Evolutionary conservation across 2,329 filamentous ascomycete genomes (phyloP), one percentile per base, ranked within the genome.

Genomic region (Tolypocladium endophyticum): DNA sequence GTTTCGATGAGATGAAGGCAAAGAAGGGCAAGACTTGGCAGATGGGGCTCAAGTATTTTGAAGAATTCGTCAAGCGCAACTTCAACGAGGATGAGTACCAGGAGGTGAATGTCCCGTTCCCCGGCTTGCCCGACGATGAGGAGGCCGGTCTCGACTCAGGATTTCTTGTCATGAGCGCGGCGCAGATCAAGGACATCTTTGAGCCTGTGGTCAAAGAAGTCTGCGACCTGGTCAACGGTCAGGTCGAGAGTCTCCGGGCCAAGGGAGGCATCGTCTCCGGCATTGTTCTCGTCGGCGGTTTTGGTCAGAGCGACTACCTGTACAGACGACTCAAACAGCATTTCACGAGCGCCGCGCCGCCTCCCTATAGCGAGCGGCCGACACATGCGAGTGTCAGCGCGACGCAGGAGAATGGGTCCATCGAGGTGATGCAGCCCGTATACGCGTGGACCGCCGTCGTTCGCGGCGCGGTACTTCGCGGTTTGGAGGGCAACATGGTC

Each of bases 391-490:
- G 77, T 59, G 76, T 73, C 11, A 74, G 68, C 16, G 72, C 79
- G 2, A 68, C 79, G 30, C 73, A 77, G 36, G 78, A 81, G 56
- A 75, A 78, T 39, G 79, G 79, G 5, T 84, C 82, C 1, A 86
- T 92, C 45, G 87, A 92, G 72, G 87, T 92, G 35, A 89, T 92
- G 82, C 89, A 93, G 72, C 88, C 88, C 0, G 81, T 92, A 58
- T 89, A 92, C 69, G 88, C 89, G 1, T 92, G 89, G 88, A 92
- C 88, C 9, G 88, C 88, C 0, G 88, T 92, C 2, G 88, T 92
- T 6, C 79, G 89, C 61, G 89, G 89, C 8, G 89, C 89, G 0
- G 89, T 92, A 11, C 73, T 92, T 58, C 78, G 88, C 56, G 89
- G 89, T 0, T 72, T 92, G 20, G 88, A 92, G 70, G 88, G 88